Evolutionary conservation across 2,329 filamentous ascomycete species (phyloP), one percentile per base, ranked within the genome.

Genomic region (Aspergillus vadensis): DNA sequence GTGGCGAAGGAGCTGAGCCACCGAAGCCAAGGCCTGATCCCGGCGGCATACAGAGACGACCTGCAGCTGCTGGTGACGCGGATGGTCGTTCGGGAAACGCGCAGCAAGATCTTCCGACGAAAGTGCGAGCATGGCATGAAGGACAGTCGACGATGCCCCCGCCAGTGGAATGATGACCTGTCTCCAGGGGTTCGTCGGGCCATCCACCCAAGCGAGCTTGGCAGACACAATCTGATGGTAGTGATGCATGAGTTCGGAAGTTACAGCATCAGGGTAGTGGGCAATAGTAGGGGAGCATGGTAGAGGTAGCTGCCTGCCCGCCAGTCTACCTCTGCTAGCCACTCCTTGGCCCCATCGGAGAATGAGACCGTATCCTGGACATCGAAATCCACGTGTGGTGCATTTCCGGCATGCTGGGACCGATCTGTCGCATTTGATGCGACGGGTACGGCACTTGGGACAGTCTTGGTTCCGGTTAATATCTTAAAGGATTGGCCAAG

Each of bases 201-300:
- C 62, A 51, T 72, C 70, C 4, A 72, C 64, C 70, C 69, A 72
- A 9, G 67, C 67, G 50, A 72, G 63, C 30, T 66, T 66, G 4
- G 59, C 53, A 2, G 70, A 64, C 19, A 70, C 64, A 23, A 61
- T 57, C 43, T 61, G 57, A 39, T 70, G 56, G 48, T 67, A 71
- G 55, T 72, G 66, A n/a, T 64, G 55, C 14, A 72, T 43, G 21
- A 72, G 62, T n/a, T 67, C 52, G n/a, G 14, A 25, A 5, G 48
- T 19, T 2, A 25, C 17, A 12, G 36, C 17, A 19, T 21, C 36
- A 36, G 48, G 21, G 9, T 27, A 12, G 32, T 30, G 36, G 25
- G 12, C 27, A 30, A 30, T 30, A 30, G 27, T 30, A 3, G 27
- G 27, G 27, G 27, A 10, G 27, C 9, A 30, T 30, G 27, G 39